A percentile compares a stretch with the other conserved stretches of the same genome.
phyloP scores from a whole-genome alignment of 495 filamentous ascomycete genomes.

The Stereocaulon alpinum region DNA sequence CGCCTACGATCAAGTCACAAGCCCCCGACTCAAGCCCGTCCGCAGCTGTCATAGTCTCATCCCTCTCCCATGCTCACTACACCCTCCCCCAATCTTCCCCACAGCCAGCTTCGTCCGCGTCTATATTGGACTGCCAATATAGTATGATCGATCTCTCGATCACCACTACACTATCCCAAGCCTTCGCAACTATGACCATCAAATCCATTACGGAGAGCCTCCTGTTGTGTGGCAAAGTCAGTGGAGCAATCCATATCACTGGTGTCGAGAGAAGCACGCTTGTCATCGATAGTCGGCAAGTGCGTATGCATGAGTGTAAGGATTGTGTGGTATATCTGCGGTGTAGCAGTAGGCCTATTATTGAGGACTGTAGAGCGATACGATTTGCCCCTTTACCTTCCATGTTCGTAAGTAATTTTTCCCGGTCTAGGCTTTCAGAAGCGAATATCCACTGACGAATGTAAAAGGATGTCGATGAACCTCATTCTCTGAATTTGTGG shows the following conservation, averaged over 20 bases:
- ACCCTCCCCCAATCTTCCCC: not conserved
- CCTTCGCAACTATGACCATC: slow-evolving; percentile 65
- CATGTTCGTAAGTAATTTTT: slow-evolving; percentile 48
- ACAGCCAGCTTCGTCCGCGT: slow-evolving; percentile 35
- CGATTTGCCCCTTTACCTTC: slow-evolving; percentile 67
- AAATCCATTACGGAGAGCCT: slow-evolving; percentile 59
- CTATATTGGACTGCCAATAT: slow-evolving; percentile 55
- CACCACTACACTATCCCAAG: slow-evolving; percentile 47
- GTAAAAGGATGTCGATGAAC: slow-evolving; percentile 26
- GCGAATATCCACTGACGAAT: not conserved
- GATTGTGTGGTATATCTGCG: slow-evolving; percentile 61
- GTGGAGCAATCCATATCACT: slow-evolving; percentile 75
- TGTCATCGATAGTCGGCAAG: slow-evolving; percentile 67
- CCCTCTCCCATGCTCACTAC: not conserved
- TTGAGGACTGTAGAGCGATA: slow-evolving; percentile 75
- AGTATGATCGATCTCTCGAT: slow-evolving; percentile 74
- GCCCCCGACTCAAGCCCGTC: not conserved
- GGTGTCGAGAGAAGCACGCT: slow-evolving; percentile 60
- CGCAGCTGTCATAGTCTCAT: slow-evolving; percentile 1
- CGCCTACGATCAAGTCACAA: not conserved
- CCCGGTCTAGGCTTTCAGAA: not conserved
- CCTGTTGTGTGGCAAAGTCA: slow-evolving; percentile 64
- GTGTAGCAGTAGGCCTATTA: slow-evolving; percentile 76
- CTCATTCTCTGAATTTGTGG: slow-evolving; percentile 53
- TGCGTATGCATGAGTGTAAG: slow-evolving; percentile 77